Percentiles rank a stretch among this genome's conserved stretches.
Conservation (phyloP, 2,329 filamentous ascomycete species). For the Talaromyces sp. region DNA sequence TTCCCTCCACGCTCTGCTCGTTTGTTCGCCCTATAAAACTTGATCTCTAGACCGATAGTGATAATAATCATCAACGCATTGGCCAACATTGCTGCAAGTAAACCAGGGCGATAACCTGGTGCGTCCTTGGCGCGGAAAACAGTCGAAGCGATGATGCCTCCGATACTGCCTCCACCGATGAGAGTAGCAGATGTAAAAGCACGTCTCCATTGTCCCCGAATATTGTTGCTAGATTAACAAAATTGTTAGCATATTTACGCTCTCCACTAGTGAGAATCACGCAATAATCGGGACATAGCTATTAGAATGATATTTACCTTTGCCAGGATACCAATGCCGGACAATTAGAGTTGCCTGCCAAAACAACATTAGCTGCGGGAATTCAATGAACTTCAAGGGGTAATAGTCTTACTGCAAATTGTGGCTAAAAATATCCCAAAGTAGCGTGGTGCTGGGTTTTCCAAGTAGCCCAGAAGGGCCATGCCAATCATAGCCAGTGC, state of each 20-base stretch:
- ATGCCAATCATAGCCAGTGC: slow-evolving; percentile 63
- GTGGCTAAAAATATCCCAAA: slow-evolving; percentile 64
- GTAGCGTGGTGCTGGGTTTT: slow-evolving; percentile 56
- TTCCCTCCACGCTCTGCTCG: slow-evolving; percentile 30
- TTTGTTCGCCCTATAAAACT: slow-evolving; percentile 28
- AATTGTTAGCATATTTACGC: background rate
- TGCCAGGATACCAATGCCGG: background rate
- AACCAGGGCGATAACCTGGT: slow-evolving; percentile 30
- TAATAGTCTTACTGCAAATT: background rate
- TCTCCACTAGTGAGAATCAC: too few relatives aligned
- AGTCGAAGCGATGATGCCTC: slow-evolving; percentile 69
- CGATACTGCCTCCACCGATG: slow-evolving; percentile 70
- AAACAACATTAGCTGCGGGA: background rate
- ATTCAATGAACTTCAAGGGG: background rate
- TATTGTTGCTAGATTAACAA: slow-evolving; percentile 58
- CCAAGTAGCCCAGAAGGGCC: slow-evolving; percentile 65
- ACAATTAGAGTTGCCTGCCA: background rate
- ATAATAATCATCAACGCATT: slow-evolving; percentile 29
- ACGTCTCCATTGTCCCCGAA: slow-evolving; percentile 83
- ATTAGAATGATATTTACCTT: background rate
- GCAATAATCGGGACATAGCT: background rate
- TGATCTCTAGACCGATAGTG: slow-evolving; percentile 24
- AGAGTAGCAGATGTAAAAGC: slow-evolving; percentile 72
- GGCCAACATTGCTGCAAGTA: slow-evolving; percentile 28
- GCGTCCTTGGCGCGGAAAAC: slow-evolving; percentile 56